Percentiles rank a stretch among this genome's conserved stretches.
phyloP scores from a whole-genome alignment of 768 basidiomycete genomes.

The Rhodotorula toruloides region DNA sequence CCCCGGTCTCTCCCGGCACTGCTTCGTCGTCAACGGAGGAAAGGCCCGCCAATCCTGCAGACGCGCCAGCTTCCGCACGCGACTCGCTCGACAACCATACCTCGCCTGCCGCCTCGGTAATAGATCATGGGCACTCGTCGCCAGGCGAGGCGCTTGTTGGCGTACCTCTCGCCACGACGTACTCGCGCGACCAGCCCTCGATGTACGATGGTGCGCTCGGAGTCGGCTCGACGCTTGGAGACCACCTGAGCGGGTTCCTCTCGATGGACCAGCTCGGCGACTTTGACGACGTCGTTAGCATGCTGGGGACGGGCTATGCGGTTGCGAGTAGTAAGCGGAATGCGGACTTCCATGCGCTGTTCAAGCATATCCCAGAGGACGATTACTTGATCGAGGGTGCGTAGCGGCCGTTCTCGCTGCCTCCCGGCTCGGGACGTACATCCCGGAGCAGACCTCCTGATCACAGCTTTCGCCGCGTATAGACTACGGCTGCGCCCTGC shows the following conservation, averaged over 20 bases:
- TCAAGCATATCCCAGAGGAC: constrained; percentile 80
- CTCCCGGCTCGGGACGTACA: background rate
- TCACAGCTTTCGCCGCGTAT: background rate
- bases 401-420: constrained; percentile 36
- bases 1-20: too few relatives aligned
- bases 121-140: background rate
- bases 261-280: constrained; percentile 40
- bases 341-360: constrained; percentile 90
- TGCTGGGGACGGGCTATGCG: constrained; percentile 61
- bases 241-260: constrained; percentile 21
- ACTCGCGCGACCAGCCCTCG: background rate
- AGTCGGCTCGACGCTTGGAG: too few relatives aligned
- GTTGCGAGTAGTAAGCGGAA: constrained; percentile 93
- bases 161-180: background rate
- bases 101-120: background rate
- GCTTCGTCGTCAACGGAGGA: background rate
- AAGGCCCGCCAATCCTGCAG: background rate
- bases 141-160: background rate
- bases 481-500: constrained; percentile 98
- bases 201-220: background rate
- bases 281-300: constrained; percentile 42
- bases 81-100: constrained; percentile 18
- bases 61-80: background rate
- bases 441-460: background rate
- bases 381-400: constrained; percentile 97